Base-by-base conservation (phyloP, 345 rosid species). In the Cochlearia excelsa region DNA sequence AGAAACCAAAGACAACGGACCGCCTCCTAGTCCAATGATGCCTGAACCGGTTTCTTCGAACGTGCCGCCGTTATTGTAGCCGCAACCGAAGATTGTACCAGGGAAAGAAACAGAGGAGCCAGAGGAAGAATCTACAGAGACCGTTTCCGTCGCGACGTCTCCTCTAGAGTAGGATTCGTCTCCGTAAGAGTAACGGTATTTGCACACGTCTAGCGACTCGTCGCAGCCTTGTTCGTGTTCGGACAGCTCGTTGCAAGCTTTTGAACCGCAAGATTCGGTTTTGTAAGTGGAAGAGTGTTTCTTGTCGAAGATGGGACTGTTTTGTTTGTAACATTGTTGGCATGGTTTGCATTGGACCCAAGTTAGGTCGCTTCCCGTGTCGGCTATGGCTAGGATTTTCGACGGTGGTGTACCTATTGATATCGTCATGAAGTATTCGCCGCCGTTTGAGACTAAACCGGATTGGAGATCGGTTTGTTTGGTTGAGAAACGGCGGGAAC, bases 311-410 rank as follows among this genome's bases (percentile, higher is more conserved):
- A 84, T 42, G 4, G 79, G 77, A 9, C 54, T 61, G 0, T 66
- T 72, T 55, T 85, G 81, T 61, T 51, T 46, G 74, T 75, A 85
- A 44, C 90, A 88, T 28, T 60, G 30, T 5, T 68, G 16, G 53
- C 94, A 84, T 0, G 96, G 90, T 46, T 72, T 59, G 58, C 93
- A 88, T 7, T 85, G 93, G 1, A 78, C 54, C 90, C 90, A 88
- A 0, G 71, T 75, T 8, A 85, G 80, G 57, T 88, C 84, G 11
- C 88, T 88, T 0, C 88, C 85, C 0, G 83, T 85, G 57, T 85
- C 90, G 1, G 84, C 90, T 0, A 79, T 64, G 1, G 64, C 87
- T 0, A 82, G 55, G 1, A 77, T 54, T 41, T 58, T 59, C 1
- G 77, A 3, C 0, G 77, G 71, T 9, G 87, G 96, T 10, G 77